Conservation (phyloP, 306 rosid species). For the Adenanthera pavonina region DNA sequence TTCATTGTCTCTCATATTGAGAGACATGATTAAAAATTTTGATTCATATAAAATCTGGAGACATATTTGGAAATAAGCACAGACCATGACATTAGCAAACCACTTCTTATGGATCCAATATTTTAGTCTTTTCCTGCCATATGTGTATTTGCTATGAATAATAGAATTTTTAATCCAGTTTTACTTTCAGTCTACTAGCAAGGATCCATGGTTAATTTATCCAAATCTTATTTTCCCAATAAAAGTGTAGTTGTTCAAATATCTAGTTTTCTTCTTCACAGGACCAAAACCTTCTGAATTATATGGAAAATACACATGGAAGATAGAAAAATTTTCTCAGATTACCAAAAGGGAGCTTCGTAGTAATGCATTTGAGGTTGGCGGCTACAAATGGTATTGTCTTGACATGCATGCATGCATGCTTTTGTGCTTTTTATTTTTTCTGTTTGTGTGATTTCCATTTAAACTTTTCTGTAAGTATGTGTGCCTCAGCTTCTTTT, state of each 20-base stretch:
- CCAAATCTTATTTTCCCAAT: slow-evolving; percentile 18
- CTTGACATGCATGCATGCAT: neutral
- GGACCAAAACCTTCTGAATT: slow-evolving; percentile 90
- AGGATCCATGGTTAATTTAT: slow-evolving; percentile 27
- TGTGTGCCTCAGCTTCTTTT: slow-evolving; percentile 29
- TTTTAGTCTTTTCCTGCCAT: neutral
- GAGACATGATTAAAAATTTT: neutral
- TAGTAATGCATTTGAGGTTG: slow-evolving; percentile 95
- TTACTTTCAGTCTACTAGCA: slow-evolving; percentile 10
- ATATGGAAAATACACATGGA: slow-evolving; percentile 94
- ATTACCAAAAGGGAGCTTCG: slow-evolving; percentile 98
- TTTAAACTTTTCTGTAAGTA: neutral
- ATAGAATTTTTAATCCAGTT: slow-evolving; percentile 11
- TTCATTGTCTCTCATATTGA: neutral
- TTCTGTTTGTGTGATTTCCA: slow-evolving; percentile 18
- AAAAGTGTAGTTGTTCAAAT: slow-evolving; percentile 1
- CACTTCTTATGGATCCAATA: neutral
- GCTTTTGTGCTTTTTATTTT: slow-evolving; percentile 18
- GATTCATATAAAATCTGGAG: neutral
- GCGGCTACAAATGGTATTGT: slow-evolving; percentile 88
- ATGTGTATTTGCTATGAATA: neutral
- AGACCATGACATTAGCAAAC: neutral
- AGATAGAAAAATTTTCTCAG: slow-evolving; percentile 95
- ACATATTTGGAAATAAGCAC: neutral
- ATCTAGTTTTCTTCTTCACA: slow-evolving; percentile 42